Conservation (phyloP, 805 yeast genomes). For the Candida qinlingensis region DNA sequence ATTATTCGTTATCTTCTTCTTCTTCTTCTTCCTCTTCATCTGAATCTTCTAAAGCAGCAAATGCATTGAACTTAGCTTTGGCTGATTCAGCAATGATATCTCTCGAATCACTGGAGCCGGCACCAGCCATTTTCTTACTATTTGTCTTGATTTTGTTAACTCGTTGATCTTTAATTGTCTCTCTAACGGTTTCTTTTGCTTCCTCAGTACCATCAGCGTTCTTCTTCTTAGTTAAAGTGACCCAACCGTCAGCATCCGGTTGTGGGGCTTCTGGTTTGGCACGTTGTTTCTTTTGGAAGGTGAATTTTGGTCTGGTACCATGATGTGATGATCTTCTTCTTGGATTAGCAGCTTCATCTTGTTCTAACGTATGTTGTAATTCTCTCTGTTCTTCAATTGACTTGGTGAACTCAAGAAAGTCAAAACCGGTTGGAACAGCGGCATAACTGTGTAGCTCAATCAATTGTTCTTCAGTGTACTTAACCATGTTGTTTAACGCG, state of each 20-base stretch:
- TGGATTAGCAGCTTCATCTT: slow-evolving; percentile 8
- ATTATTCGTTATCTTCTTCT: slow-evolving; percentile 1
- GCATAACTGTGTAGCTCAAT: slow-evolving; percentile 52
- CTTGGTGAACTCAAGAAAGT: slow-evolving; percentile 57
- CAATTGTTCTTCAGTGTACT: slow-evolving; percentile 70
- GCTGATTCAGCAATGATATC: slow-evolving; percentile 67
- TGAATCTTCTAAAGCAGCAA: slow-evolving; percentile 55
- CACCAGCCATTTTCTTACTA: slow-evolving; percentile 68
- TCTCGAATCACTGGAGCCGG: slow-evolving; percentile 68
- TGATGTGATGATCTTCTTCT: slow-evolving; percentile 55
- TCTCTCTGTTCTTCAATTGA: slow-evolving; percentile 64
- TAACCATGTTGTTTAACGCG: slow-evolving; percentile 33
- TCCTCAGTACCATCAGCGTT: slow-evolving; percentile 45
- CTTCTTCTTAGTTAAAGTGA: slow-evolving; percentile 45
- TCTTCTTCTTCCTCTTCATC: slow-evolving; percentile 22
- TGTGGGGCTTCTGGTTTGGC: slow-evolving; percentile 30
- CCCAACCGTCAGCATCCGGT: slow-evolving; percentile 83
- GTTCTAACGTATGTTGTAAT: slow-evolving; percentile 27
- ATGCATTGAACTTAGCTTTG: slow-evolving; percentile 68
- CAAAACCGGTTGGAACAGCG: slow-evolving; percentile 55
- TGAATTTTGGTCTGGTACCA: slow-evolving; percentile 46
- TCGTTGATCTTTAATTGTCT: slow-evolving; percentile 27
- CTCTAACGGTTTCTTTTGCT: slow-evolving; percentile 42
- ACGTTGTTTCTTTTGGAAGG: slow-evolving; percentile 41
- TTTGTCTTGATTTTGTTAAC: slow-evolving; percentile 61